Evolutionary conservation across 345 rosid genomes (phyloP).

Genomic region (Melastoma malabathricum): DNA sequence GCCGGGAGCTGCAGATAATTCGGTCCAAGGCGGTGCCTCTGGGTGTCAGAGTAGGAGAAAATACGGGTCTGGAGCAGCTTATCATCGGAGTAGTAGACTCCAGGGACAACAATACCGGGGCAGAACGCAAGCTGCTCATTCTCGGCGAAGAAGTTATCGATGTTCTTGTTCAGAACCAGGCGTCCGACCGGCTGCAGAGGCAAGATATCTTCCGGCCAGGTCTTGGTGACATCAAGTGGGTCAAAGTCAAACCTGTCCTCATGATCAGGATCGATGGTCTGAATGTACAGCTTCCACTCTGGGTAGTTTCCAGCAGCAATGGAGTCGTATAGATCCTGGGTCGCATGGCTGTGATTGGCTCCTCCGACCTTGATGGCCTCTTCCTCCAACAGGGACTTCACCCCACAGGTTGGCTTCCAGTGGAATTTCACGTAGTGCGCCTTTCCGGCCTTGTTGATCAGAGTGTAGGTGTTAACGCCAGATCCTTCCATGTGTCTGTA

Average conservation of each 20-base stretch:
- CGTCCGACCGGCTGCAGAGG: slow-evolving; percentile 97
- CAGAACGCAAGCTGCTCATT: slow-evolving; percentile 94
- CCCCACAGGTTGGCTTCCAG: slow-evolving; percentile 93
- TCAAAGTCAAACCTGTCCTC: slow-evolving; percentile 84
- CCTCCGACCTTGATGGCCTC: slow-evolving; percentile 92
- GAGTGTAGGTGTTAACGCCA: slow-evolving; percentile 79
- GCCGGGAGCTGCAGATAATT: slow-evolving; percentile 88
- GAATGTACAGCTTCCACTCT: slow-evolving; percentile 81
- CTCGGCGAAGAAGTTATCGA: slow-evolving; percentile 91
- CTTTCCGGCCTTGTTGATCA: slow-evolving; percentile 82
- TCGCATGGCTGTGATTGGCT: slow-evolving; percentile 93
- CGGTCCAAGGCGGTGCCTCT: slow-evolving; percentile 98
- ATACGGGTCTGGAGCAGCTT: slow-evolving; percentile 79
- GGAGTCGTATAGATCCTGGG: slow-evolving; percentile 87
- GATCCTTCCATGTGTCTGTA: slow-evolving; percentile 95
- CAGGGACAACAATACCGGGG: slow-evolving; percentile 92
- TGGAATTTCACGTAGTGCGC: slow-evolving; percentile 81
- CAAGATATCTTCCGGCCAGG: slow-evolving; percentile 91
- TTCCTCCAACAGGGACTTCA: slow-evolving; percentile 64
- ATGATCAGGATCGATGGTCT: slow-evolving; percentile 74
- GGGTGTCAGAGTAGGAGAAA: slow-evolving; percentile 89
- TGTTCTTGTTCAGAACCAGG: slow-evolving; percentile 88
- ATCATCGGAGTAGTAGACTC: slow-evolving; percentile 80
- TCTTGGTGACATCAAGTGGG: slow-evolving; percentile 96
- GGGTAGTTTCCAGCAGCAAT: slow-evolving; percentile 89